Base-by-base conservation (phyloP, 805 yeast species). In the Cyberlindnera saturnus region DNA sequence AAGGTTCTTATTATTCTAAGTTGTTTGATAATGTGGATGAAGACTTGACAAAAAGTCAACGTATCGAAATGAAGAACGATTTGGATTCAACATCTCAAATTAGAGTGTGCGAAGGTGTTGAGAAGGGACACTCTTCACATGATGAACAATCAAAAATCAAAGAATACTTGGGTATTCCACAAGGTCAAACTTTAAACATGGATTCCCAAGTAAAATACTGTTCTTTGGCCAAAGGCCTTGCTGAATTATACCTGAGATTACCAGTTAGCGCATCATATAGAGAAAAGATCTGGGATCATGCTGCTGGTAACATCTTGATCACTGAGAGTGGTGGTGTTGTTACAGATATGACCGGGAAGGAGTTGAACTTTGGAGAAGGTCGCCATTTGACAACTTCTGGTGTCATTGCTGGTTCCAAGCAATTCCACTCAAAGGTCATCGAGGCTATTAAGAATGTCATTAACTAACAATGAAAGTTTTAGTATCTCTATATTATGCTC, bases 251-350 rank as follows among this genome's bases (percentile, higher is more conserved):
- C 56, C 70, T 93, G 47, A 81, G 99, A 53, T 67, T 95, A 45
- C 99, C 99, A 13, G 78, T 82, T 37, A 79, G 74, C 51, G 70
- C 79, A 40, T 65, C 75, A 3, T 93, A 90, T 62, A 75, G 86
- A 55, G 99, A 93, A 62, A 93, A 93, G 65, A 89, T 93, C 47
- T 93, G 99, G 98, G 99, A 93, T 65, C 99, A 93, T 62, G 98
- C 98, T 16, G 95, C 97, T 2, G 99, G 99, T 4, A 83, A 85
- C 56, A 71, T 91, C 13, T 73, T 93, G 47, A 81, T 95, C 37
- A 72, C 75, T 31, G 99, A 95, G 63, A 85, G 95, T 54, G 97
- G 97, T 35, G 99, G 99, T 6, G 62, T 70, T 39, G 98, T 93
- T 11, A 79, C 91, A 14, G 99, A 93, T 59, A 78, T 91, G 64